Evolutionary conservation across 805 yeast species (phyloP), one percentile per base, ranked within the genome.

Genomic region (Hanseniaspora valbyensis): DNA sequence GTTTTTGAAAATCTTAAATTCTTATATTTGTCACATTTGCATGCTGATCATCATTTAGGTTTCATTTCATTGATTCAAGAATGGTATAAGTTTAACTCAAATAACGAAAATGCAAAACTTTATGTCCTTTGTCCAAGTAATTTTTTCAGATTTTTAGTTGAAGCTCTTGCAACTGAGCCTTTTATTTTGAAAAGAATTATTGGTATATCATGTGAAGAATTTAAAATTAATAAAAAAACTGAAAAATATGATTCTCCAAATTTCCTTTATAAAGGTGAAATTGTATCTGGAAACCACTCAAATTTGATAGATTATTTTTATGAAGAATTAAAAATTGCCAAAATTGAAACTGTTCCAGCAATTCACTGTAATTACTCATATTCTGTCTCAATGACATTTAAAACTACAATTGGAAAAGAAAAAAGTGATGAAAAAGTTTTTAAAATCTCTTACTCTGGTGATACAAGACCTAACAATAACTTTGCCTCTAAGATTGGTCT

Each of bases 1-100:
- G 64, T 83, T 2, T 70, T 89, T 54, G 56, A 66, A 37, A 94
- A 89, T 58, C 65, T 89, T 52, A 68, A 74, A 29, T 52, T 85
- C 49, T 68, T 90, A 19, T 84, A 77, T 59, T 68, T 92, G 49
- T 83, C 95, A 57, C 99, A 92, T 69, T 69, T 90, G 58, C 99
- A 92, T 65, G 98, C 97, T 0, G 99, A 92, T 62, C 99, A 92
- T 63, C 96, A 90, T 64, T 67, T 92, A 38, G 99, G 99, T 0
- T 70, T 84, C 4, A 67, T 83, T 8, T 74, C 86, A 4, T 63
- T 92, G 3, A 69, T 92, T 25, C 69, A 71, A 34, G 78, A 77
- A 55, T 89, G 96, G 95, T 60, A 64, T 42, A 52, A 58, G n/a
- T 58, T 62, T 52, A 70, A 75, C 52, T 60, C 64, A 29, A 61